Evolutionary conservation across 2,329 filamentous ascomycete species (phyloP), one percentile per base, ranked within the genome.

Genomic region (Amauroascus verrucosus): DNA sequence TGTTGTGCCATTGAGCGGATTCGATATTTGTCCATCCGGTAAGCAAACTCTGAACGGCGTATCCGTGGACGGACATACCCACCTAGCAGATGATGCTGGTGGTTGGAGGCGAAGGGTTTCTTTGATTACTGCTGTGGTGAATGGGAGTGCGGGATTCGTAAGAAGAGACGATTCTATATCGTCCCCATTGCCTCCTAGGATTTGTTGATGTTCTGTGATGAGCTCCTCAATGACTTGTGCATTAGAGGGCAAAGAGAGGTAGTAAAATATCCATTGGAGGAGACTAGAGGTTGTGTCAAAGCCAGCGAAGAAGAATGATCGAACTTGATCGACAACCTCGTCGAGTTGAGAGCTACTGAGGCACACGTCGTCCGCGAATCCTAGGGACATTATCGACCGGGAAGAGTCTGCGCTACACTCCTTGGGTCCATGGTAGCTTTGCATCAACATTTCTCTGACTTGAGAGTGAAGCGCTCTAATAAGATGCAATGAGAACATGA

Each of bases 91-190:
- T 47, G 59, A 20, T 55, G 48, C 61, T 0, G 77, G 75, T 58
- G 73, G 77, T 24, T 81, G 59, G 14, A 45, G 41, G 0, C 79
- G 71, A 2, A 82, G 67, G 0, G 71, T 70, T 61, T 82, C 79
- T 54, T 78, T 78, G 56, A 79, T 72, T 1, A 79, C 70, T 20
- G 77, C 77, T 1, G 68, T 68, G 0, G 77, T 78, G 60, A 78
- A 80, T 0, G 70, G 65, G 37, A 82, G 67, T 32, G 72, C 66
- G 69, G 72, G 37, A 72, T 64, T 4, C 63, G 59, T 35, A 62
- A 62, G 38, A 76, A 66, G 13, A 62, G 64, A 28, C 48, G 54
- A 57, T 1, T 66, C 67, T 0, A 66, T 69, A 1, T 63, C 61
- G 2, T 66, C 60, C 1, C 69, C 60, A 32, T 75, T 69, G 0